Evolutionary conservation across 768 basidiomycete genomes (phyloP), one percentile per base, ranked within the genome.

Genomic region (Phaeotremella skinneri): DNA sequence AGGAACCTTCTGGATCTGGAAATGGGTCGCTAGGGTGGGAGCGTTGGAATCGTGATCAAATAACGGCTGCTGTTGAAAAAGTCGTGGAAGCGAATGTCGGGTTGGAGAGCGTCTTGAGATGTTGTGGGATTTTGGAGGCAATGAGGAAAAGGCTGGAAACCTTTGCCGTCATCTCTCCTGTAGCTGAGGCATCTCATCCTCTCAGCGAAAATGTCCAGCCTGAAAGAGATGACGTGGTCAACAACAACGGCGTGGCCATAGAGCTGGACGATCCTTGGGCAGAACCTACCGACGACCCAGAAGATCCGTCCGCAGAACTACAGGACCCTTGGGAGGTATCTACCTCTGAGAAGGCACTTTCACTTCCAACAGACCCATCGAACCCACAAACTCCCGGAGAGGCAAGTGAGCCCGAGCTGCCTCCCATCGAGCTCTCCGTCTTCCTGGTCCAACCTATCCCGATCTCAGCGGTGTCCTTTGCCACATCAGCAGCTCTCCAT

Each of bases 401-500:
- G 11, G 9, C 52, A 21, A 29, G 30, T 20, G 23, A 32, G n/a
- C 52, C 54, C 32, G 47, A 51, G 23, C 52, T 52, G 37, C 55
- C 57, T 0, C 52, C 64, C 1, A 49, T 76, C 26, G 67, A 83
- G 1, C 81, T 94, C 21, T 79, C 84, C 9, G 66, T 78, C 9
- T 92, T 96, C 75, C 81, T 97, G 39, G 68, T 76, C 5, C 79
- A 80, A 49, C 81, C 85, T 43, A 73, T 92, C 20, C 53, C 84
- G 26, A 79, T 82, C 20, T 80, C 82, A 11, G 85, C 90, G 6
- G 82, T 85, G 58, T 66, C 83, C 32, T 79, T 93, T 23, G 90
- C 91, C 0, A 82, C 87, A 0, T 76, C 79, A 30, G 82, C 84
- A 63, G 80, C 83, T 52, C 82, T 89, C 52, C 64, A 75, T 1